phyloP scores from a whole-genome alignment of 345 rosid species.

The Erysimum cheiranthoides region DNA sequence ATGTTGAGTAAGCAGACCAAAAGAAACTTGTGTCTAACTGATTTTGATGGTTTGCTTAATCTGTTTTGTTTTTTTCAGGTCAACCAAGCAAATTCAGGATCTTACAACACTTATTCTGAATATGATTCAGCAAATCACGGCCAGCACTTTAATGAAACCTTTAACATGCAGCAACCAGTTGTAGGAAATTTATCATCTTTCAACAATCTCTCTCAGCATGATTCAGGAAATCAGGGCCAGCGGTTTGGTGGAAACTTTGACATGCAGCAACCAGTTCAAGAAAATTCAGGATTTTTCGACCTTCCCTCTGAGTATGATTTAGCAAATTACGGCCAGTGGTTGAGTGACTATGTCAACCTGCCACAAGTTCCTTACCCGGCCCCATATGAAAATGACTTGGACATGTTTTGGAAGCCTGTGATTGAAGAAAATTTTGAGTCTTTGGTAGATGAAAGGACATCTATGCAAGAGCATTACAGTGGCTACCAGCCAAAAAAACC shows the following conservation, averaged over 20 bases:
- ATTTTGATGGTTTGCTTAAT: not conserved
- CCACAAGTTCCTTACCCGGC: constrained; percentile 7
- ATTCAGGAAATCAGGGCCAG: too few relatives aligned
- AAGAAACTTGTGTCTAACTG: not conserved
- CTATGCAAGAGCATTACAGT: constrained; percentile 10
- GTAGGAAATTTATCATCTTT: too few relatives aligned
- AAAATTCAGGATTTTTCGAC: not conserved
- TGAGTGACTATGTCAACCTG: not conserved
- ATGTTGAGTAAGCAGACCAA: not conserved
- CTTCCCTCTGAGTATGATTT: not conserved
- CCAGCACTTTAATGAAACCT: not conserved
- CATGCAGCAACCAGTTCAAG: constrained; percentile 4
- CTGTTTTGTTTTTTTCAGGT: constrained; percentile 10
- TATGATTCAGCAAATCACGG: constrained; percentile 6
- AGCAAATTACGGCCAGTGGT: not conserved
- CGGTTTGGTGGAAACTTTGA: not conserved
- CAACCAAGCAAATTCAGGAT: constrained; percentile 18
- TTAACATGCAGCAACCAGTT: not conserved
- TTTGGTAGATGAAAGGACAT: constrained; percentile 16
- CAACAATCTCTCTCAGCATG: too few relatives aligned
- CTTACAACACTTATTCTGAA: constrained; percentile 16
- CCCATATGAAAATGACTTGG: not conserved
- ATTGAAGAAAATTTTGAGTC: not conserved
- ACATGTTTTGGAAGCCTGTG: not conserved
- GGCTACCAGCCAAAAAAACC: constrained; percentile 25